Evolutionary conservation across 345 rosid species (phyloP), one percentile per base, ranked within the genome.

Genomic region (Sapria himalayana): DNA sequence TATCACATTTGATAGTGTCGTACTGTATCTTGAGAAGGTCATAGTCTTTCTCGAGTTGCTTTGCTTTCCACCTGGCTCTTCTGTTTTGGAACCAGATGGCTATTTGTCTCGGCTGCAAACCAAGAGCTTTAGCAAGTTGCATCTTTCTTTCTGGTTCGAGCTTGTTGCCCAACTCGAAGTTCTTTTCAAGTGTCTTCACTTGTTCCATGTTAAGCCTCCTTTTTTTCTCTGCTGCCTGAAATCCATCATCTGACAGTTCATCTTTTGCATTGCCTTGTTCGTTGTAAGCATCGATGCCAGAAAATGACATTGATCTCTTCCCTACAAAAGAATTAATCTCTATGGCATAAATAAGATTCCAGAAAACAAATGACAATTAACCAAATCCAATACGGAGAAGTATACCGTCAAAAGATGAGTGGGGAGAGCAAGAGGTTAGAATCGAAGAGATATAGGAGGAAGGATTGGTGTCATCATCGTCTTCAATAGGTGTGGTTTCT

Each of bases 161-260:
- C 67, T 76, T 76, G 62, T 76, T 76, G 35, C 78, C 81, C 18
- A 67, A 49, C 55, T 76, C 86, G 38, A 76, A 76, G 55, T 78
- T 73, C 71, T 65, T 76, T 59, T 73, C 86, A 2, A 73, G 69
- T 18, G 78, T 78, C 64, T 68, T 73, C 25, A 73, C 86, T 63
- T 76, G 86, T 55, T 73, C 81, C 47, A 65, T 29, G 56, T 62
- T 76, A 31, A 76, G 64, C 71, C 86, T 70, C 76, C 65, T 76
- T 69, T 73, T 76, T 68, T 65, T 76, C 71, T 76, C 86, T 39
- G 78, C 81, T 12, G 59, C 45, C 55, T 76, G 76, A 22, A 78
- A 76, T 61, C 78, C 86, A 8, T 91, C 99, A 37, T 91, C 93
- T 13, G 92, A 80, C 40, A 79, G 58, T 24, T 84, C 99, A 27